Evolutionary conservation across 148 eudicot species (phyloP).

Genomic region (Rhododendron molle): DNA sequence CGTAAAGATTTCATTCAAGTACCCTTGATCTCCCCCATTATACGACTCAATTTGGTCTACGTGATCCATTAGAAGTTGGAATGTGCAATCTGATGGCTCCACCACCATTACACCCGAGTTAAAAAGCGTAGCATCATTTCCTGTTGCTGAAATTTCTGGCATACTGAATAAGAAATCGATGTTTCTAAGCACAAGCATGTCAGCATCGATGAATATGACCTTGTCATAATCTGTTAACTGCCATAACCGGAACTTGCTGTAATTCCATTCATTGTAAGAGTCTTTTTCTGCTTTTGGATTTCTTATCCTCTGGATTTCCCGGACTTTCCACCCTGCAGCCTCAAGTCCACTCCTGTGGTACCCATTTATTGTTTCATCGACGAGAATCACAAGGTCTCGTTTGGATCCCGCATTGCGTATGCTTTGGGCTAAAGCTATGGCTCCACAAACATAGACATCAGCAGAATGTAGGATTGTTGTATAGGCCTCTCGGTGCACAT

Average conservation of each 20-base stretch:
- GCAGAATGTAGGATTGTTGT: conserved; percentile 92
- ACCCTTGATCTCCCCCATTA: conserved; percentile 94
- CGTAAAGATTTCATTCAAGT: conserved; percentile 80
- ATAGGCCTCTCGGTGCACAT: conserved; percentile 64
- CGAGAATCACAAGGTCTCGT: conserved; percentile 76
- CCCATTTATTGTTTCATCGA: conserved; percentile 68
- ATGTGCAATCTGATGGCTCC: conserved; percentile 89
- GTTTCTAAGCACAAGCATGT: conserved; percentile 62
- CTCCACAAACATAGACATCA: conserved; percentile 80
- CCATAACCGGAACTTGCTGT: conserved; percentile 94
- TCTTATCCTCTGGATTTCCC: conserved; percentile 66
- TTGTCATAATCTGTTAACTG: conserved; percentile 85
- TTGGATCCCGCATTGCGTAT: conserved; percentile 79
- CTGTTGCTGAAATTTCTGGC: conserved; percentile 87
- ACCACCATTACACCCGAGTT: conserved; percentile 96
- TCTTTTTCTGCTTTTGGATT: conserved; percentile 90
- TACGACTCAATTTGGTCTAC: conserved; percentile 73
- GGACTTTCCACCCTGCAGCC: conserved; percentile 81
- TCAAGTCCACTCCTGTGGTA: conserved; percentile 75
- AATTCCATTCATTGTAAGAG: conserved; percentile 91
- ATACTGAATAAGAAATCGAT: conserved; percentile 70
- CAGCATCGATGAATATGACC: conserved; percentile 87
- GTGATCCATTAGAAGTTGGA: conserved; percentile 64
- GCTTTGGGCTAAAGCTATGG: conserved; percentile 87
- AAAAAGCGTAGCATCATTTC: conserved; percentile 70